Conservation (phyloP, 352 stramenopile species). For the Pythium grandisporangium region DNA sequence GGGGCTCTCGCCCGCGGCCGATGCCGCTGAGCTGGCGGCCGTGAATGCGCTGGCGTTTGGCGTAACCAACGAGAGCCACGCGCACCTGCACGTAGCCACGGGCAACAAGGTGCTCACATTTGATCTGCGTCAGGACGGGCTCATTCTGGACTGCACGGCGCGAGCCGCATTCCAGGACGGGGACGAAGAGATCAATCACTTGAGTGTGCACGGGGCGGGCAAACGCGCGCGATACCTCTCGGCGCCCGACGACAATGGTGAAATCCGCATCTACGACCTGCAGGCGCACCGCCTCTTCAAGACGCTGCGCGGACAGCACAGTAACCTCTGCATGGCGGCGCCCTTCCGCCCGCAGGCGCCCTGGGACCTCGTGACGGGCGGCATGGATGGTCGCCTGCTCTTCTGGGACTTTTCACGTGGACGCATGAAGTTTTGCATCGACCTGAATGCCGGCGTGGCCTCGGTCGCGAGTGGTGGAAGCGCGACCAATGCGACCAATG, state of each 20-base stretch:
- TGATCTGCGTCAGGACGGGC: constrained; percentile 41
- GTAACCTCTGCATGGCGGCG: constrained; percentile 58
- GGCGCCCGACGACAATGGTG: constrained; percentile 50
- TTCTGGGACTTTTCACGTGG: constrained; percentile 76
- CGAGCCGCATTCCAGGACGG: constrained; percentile 50
- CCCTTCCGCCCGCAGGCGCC: constrained; percentile 59
- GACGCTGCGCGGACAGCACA: constrained; percentile 54
- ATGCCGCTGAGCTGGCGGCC: constrained; percentile 23
- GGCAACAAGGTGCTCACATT: constrained; percentile 60
- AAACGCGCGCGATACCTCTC: constrained; percentile 50
- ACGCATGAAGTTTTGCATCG: constrained; percentile 55
- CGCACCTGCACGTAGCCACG: constrained; percentile 39
- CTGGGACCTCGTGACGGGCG: constrained; percentile 67
- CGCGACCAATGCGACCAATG: not conserved
- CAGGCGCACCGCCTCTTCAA: constrained; percentile 47
- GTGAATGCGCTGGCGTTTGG: constrained; percentile 67
- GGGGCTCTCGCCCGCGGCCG: constrained; percentile 14
- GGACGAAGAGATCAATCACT: constrained; percentile 61
- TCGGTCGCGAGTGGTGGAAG: constrained; percentile 8
- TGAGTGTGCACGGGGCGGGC: constrained; percentile 32
- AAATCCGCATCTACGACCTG: constrained; percentile 63
- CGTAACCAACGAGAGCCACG: constrained; percentile 10
- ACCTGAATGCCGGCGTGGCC: constrained; percentile 47
- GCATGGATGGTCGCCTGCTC: constrained; percentile 53
- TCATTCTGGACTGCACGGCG: constrained; percentile 48